A percentile compares a stretch with the other conserved stretches of the same genome.
phyloP scores from a whole-genome alignment of 768 basidiomycete genomes.

The Rubroboletus pulcherrimus region DNA sequence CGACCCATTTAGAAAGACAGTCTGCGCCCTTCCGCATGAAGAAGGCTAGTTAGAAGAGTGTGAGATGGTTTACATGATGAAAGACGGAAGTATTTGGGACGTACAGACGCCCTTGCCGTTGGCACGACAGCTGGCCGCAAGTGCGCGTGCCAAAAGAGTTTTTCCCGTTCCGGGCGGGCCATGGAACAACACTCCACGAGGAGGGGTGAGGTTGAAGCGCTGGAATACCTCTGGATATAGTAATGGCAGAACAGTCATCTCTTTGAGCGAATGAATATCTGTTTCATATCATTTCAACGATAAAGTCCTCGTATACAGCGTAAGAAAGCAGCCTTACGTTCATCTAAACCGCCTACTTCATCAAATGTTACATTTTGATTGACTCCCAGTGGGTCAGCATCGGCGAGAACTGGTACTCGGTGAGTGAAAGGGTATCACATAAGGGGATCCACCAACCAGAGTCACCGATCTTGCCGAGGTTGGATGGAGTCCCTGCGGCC shows the following conservation, averaged over 20 bases:
- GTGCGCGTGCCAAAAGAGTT: conserved; percentile 88
- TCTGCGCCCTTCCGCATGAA: conserved; percentile 99
- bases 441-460: conserved; percentile 44
- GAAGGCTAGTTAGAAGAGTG: conserved; percentile 60
- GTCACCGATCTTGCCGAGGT: conserved; percentile 81
- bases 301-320: background rate
- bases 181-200: conserved; percentile 94
- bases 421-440: conserved; percentile 14
- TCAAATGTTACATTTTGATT: conserved; percentile 94
- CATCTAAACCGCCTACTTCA: conserved; percentile 93
- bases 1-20: conserved; percentile 98
- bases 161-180: conserved; percentile 99
- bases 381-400: conserved; percentile 93
- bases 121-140: conserved; percentile 88
- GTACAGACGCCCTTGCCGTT: conserved; percentile 84
- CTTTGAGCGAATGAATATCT: conserved; percentile 97
- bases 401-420: conserved; percentile 65
- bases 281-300: conserved; percentile 3
- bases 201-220: conserved; percentile 89
- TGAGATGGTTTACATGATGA: background rate
- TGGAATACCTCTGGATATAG: conserved; percentile 97
- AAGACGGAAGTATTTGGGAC: conserved; percentile 29
- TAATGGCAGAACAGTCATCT: conserved; percentile 95
- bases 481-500: conserved; percentile 74
- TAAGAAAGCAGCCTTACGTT: conserved; percentile 52